These are phyloP conservation scores for Candida peoriensis DNA, from an alignment of 805 yeast species.

Conservation along the genomic window DNA sequence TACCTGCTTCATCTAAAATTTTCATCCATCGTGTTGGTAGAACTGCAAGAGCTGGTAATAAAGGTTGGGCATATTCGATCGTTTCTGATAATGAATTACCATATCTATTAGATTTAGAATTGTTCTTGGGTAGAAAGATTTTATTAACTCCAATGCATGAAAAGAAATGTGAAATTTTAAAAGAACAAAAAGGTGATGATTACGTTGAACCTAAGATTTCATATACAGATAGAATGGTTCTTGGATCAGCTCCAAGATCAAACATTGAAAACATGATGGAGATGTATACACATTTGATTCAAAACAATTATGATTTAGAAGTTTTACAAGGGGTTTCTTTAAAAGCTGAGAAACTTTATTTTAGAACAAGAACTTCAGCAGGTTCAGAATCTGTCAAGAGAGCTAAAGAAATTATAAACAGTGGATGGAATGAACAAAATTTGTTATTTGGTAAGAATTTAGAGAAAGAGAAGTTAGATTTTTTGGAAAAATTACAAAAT, in stretches of 20 bases:
- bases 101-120: slow-evolving; percentile 81
- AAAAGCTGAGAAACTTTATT: slow-evolving; percentile 85
- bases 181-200: slow-evolving; percentile 37
- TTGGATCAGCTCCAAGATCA: slow-evolving; percentile 77
- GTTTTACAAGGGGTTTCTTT: slow-evolving; percentile 64
- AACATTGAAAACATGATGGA: slow-evolving; percentile 72
- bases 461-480: slow-evolving; percentile 66
- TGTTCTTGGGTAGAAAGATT: slow-evolving; percentile 82
- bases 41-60: slow-evolving; percentile 98
- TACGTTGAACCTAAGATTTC: slow-evolving; percentile 54
- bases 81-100: slow-evolving; percentile 84
- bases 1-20: slow-evolving; percentile 89
- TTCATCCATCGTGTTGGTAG: slow-evolving; percentile 98
- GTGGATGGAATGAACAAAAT: slow-evolving; percentile 90
- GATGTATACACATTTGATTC: slow-evolving; percentile 54
- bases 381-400: slow-evolving; percentile 82
- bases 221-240: slow-evolving; percentile 70
- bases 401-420: slow-evolving; percentile 65
- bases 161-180: slow-evolving; percentile 48
- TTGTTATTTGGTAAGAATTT: slow-evolving; percentile 69
- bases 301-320: slow-evolving; percentile 62
- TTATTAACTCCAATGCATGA: slow-evolving; percentile 66
- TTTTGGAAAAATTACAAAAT: slow-evolving; percentile 66
- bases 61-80: slow-evolving; percentile 95
- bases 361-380: slow-evolving; percentile 82